Evolutionary conservation across 805 yeast genomes (phyloP).

Genomic region (Pichia californica): DNA sequence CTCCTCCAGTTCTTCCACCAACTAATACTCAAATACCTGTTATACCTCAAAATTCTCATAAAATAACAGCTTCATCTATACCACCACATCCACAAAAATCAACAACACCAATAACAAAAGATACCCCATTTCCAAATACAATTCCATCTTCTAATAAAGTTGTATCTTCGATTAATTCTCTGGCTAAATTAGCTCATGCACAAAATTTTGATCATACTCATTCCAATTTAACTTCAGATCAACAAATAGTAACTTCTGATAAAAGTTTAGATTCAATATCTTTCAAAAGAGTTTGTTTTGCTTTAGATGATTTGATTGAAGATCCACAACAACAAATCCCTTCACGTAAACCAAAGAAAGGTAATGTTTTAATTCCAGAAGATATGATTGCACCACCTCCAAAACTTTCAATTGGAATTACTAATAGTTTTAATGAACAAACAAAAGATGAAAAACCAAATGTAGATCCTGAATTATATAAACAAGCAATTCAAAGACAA

Average conservation of each 20-base stretch:
- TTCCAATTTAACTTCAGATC: neutral
- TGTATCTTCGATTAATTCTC: neutral
- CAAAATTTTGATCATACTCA: neutral
- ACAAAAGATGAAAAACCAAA: constrained; percentile 23
- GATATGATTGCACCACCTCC: constrained; percentile 60
- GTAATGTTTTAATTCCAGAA: constrained; percentile 56
- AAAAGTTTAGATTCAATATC: constrained; percentile 24
- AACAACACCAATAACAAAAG: neutral
- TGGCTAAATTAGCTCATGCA: neutral
- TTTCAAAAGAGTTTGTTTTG: constrained; percentile 44
- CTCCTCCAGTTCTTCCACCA: constrained; percentile 1
- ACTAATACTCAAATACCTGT: too few species aligned
- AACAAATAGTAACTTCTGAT: too few species aligned
- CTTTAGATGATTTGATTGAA: constrained; percentile 39
- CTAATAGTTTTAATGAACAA: constrained; percentile 36
- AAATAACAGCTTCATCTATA: neutral
- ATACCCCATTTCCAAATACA: neutral
- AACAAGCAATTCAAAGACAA: constrained; percentile 54
- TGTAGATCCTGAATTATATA: constrained; percentile 42
- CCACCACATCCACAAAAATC: neutral
- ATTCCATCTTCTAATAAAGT: neutral
- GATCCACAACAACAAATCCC: constrained; percentile 63
- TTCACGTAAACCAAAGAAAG: constrained; percentile 46
- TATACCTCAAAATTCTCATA: neutral
- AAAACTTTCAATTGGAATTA: constrained; percentile 61